Percentiles rank a stretch among this genome's conserved stretches.
These are phyloP conservation scores for Penicillium griseofulvum DNA, from an alignment of 2,329 filamentous ascomycete genomes.

Conservation along the genomic window DNA sequence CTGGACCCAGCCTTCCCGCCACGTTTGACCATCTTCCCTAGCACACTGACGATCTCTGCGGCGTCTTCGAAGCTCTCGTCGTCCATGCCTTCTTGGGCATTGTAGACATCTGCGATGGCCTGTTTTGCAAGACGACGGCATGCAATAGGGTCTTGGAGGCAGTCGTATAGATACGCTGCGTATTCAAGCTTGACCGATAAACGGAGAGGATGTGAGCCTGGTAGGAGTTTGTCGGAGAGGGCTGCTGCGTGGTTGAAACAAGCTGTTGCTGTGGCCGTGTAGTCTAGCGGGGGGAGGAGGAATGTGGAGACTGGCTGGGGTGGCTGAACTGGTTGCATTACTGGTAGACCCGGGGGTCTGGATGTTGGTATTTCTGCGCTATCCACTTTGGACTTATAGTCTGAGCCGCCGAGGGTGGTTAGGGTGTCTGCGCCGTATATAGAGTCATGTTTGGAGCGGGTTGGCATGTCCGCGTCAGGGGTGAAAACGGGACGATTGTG, in stretches of 20 bases:
- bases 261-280: constrained; percentile 74
- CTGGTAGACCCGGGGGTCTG: constrained; percentile 40
- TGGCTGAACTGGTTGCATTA: constrained; percentile 24
- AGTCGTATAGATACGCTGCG: constrained; percentile 90
- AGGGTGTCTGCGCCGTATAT: constrained; percentile 39
- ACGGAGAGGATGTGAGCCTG: constrained; percentile 84
- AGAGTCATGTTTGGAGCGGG: constrained; percentile 29
- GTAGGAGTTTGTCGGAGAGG: constrained; percentile 72
- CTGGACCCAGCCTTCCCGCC: constrained; percentile 48
- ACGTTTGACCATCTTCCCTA: constrained; percentile 86
- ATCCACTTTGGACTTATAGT: background rate
- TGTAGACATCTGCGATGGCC: constrained; percentile 87
- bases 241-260: constrained; percentile 76
- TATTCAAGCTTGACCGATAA: constrained; percentile 91
- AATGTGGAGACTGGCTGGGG: constrained; percentile 60
- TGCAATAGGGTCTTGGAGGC: constrained; percentile 73
- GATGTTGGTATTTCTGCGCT: background rate
- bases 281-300: constrained; percentile 74
- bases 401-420: constrained; percentile 43
- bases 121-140: constrained; percentile 75
- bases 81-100: constrained; percentile 86
- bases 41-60: constrained; percentile 77
- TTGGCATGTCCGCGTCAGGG: constrained; percentile 46
- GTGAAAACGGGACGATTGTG: constrained; percentile 83
- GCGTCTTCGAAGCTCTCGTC: constrained; percentile 94